phyloP scores from a whole-genome alignment of 2,329 filamentous ascomycete genomes.

The Nigrospora osmanthi region DNA sequence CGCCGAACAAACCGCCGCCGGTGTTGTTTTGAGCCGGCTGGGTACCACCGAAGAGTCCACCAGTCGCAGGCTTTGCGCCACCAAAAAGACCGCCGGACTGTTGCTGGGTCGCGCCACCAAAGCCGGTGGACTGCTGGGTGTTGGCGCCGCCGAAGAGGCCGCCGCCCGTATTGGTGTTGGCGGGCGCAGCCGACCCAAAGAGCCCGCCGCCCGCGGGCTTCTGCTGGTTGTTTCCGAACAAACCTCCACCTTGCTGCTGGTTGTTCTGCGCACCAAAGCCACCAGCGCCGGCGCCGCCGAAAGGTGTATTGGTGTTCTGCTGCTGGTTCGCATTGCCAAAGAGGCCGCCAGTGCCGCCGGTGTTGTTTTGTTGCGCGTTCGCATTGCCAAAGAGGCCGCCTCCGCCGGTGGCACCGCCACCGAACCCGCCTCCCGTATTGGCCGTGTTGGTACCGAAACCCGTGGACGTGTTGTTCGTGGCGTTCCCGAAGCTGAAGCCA shows the following conservation, averaged over 20 bases:
- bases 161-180: slow-evolving; percentile 10
- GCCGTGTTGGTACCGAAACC: slow-evolving; percentile 19
- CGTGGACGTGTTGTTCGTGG: slow-evolving; percentile 5
- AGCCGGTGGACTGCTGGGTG: slow-evolving; percentile 18
- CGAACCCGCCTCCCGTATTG: slow-evolving; percentile 3
- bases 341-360: slow-evolving; percentile 11
- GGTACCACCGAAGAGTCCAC: slow-evolving; percentile 34
- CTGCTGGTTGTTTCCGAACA: slow-evolving; percentile 27
- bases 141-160: slow-evolving; percentile 29
- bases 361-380: slow-evolving; percentile 12
- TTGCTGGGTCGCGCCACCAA: slow-evolving; percentile 25
- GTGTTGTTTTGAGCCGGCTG: slow-evolving; percentile 20
- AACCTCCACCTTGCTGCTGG: slow-evolving; percentile 26
- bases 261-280: slow-evolving; percentile 31
- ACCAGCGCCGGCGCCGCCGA: slow-evolving; percentile 16
- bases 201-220: slow-evolving; percentile 19
- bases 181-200: background rate
- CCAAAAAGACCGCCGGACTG: slow-evolving; percentile 31
- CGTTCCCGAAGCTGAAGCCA: slow-evolving; percentile 13
- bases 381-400: slow-evolving; percentile 30
- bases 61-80: slow-evolving; percentile 16
- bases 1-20: slow-evolving; percentile 45
- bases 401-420: slow-evolving; percentile 8
- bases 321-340: slow-evolving; percentile 22
- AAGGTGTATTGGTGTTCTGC: slow-evolving; percentile 19